phyloP scores from a whole-genome alignment of 164 flowering plant species.

The Annona squamosa region DNA sequence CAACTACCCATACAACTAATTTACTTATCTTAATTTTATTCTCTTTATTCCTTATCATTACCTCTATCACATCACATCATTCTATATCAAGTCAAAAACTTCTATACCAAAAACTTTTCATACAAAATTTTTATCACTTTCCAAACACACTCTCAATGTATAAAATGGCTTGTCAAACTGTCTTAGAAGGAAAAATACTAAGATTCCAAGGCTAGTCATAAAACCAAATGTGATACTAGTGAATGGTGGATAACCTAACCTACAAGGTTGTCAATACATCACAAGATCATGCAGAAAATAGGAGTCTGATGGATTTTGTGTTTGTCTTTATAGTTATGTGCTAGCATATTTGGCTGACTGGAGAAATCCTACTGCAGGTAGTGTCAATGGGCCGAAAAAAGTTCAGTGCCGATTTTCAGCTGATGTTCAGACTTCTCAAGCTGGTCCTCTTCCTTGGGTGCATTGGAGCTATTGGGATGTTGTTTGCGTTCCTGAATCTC shows the following conservation, averaged over 20 bases:
- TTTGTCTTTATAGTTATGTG: not conserved
- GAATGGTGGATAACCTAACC: not conserved
- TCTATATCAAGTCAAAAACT: too few species aligned
- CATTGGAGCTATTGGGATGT: constrained; percentile 40
- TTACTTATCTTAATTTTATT: too few species aligned
- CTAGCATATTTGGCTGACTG: not conserved
- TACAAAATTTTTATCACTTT: too few species aligned
- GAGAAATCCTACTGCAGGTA: constrained; percentile 39
- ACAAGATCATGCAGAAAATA: not conserved
- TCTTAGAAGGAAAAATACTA: too few species aligned
- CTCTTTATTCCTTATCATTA: too few species aligned
- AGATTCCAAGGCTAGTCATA: too few species aligned
- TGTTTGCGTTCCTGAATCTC: constrained; percentile 60
- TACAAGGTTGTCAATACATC: not conserved
- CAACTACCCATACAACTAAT: too few species aligned
- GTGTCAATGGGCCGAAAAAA: constrained; percentile 91
- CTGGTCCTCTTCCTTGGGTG: constrained; percentile 62
- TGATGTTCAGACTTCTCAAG: constrained; percentile 88
- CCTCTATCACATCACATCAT: too few species aligned
- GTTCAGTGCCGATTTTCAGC: constrained; percentile 97
- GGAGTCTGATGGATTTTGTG: not conserved
- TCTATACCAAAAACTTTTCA: too few species aligned
- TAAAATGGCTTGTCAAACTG: too few species aligned
- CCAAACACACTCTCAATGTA: too few species aligned
- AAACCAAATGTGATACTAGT: not conserved